These are phyloP conservation scores for Tranzscheliella williamsii DNA, from an alignment of 1,284 basidiomycete genomes.

Conservation along the genomic window DNA sequence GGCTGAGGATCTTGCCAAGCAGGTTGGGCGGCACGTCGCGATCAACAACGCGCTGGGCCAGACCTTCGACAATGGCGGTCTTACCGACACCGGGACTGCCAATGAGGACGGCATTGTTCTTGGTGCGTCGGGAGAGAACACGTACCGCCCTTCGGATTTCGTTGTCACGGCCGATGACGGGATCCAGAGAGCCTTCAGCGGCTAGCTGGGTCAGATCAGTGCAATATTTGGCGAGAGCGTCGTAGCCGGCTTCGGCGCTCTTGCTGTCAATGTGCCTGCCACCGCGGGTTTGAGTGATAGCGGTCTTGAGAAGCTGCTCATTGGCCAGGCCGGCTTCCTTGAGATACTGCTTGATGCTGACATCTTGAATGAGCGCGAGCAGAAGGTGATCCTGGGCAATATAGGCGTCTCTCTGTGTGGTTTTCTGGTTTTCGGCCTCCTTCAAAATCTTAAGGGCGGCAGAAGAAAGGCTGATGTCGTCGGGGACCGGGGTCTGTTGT, in stretches of 20 bases:
- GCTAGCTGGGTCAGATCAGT: conserved; percentile 67
- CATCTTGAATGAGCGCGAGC: conserved; percentile 75
- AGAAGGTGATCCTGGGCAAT: conserved; percentile 86
- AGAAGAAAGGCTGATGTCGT: conserved; percentile 49
- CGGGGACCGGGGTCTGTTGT: conserved; percentile 52
- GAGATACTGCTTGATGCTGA: conserved; percentile 69
- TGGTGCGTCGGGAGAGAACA: conserved; percentile 67
- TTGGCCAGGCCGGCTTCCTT: conserved; percentile 74
- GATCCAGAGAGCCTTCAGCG: conserved; percentile 65
- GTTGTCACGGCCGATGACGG: conserved; percentile 65
- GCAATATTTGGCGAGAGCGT: conserved; percentile 62
- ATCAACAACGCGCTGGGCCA: conserved; percentile 93
- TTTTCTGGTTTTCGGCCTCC: conserved; percentile 52
- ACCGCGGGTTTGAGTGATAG: conserved; percentile 77
- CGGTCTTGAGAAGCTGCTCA: conserved; percentile 75
- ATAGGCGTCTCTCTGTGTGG: conserved; percentile 75
- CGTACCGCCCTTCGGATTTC: conserved; percentile 60
- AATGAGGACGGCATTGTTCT: conserved; percentile 89
- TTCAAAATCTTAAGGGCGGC: conserved; percentile 51
- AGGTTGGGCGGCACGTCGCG: conserved; percentile 90
- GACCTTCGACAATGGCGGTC: conserved; percentile 84
- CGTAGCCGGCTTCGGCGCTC: conserved; percentile 66
- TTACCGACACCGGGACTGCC: conserved; percentile 65
- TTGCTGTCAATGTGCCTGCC: conserved; percentile 79
- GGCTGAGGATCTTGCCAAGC: conserved; percentile 74